Evolutionary conservation across 108 stramenopile species (phyloP).

Genomic region (Pseudonitzschia pungens): DNA sequence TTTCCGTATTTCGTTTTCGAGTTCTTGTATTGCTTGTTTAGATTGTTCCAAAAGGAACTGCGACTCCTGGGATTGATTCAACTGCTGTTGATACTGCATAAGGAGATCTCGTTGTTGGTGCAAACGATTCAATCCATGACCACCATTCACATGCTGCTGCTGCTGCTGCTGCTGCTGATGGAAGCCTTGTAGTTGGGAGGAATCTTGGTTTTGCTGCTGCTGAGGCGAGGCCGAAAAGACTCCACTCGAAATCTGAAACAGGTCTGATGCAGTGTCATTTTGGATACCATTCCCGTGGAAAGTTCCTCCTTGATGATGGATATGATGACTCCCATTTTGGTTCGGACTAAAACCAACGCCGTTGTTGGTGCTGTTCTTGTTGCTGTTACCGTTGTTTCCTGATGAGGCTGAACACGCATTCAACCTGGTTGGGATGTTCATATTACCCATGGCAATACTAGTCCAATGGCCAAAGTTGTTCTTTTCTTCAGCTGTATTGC

Average conservation of each 20-base stretch:
- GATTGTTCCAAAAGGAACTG: not conserved
- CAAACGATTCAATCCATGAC: not conserved
- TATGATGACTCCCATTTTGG: not conserved
- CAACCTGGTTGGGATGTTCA: not conserved
- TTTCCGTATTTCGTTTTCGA: not conserved
- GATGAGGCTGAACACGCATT: not conserved
- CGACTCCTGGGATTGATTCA: not conserved
- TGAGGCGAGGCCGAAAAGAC: not conserved
- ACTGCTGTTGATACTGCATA: not conserved
- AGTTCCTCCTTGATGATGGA: not conserved
- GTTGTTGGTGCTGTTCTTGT: not conserved
- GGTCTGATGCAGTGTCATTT: not conserved
- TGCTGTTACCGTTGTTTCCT: not conserved
- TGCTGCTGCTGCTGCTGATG: slow-evolving; percentile 8
- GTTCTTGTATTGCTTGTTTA: not conserved
- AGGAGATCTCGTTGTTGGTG: slow-evolving; percentile 16
- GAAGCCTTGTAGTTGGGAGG: slow-evolving; percentile 2
- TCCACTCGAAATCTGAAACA: not conserved
- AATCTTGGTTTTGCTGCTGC: slow-evolving; percentile 5
- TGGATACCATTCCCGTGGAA: not conserved
- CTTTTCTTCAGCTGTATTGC: not conserved
- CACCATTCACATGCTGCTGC: not conserved
- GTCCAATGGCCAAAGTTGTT: not conserved
- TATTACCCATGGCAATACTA: not conserved
- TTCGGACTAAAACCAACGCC: not conserved